phyloP scores from a whole-genome alignment of 2,329 filamentous ascomycete species.

The Pseudocercospora crystallina region DNA sequence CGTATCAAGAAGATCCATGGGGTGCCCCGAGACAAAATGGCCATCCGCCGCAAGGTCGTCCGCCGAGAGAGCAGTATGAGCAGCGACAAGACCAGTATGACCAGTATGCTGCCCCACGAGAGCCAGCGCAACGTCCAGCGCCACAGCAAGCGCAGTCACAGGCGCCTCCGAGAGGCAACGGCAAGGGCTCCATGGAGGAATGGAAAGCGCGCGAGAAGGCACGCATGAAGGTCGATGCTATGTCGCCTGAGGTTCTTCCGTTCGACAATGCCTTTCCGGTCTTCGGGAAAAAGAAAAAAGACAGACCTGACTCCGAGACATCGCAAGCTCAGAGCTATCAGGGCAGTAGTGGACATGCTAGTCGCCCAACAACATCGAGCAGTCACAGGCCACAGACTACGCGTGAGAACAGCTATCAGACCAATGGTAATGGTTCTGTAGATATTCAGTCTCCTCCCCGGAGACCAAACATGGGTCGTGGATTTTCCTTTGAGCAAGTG shows the following conservation, averaged over 20 bases:
- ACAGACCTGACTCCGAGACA: conserved; percentile 21
- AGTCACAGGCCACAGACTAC: conserved; percentile 10
- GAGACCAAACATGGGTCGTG: conserved; percentile 13
- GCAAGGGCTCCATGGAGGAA: conserved; percentile 34
- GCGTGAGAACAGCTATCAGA: conserved; percentile 16
- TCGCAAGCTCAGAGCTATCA: conserved; percentile 20
- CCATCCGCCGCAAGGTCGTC: conserved; percentile 8
- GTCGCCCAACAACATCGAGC: conserved; percentile 11
- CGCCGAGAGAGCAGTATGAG: conserved; percentile 1
- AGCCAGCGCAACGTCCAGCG: not conserved
- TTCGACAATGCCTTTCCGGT: conserved; percentile 51
- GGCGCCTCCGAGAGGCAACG: not conserved
- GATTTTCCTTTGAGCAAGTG: conserved; percentile 8
- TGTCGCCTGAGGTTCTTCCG: conserved; percentile 30
- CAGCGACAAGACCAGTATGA: conserved; percentile 7
- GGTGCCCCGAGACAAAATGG: conserved; percentile 12
- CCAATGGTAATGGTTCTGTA: not conserved
- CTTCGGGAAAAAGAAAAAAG: conserved; percentile 38
- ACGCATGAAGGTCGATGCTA: conserved; percentile 29
- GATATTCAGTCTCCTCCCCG: conserved; percentile 3
- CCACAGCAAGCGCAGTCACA: conserved; percentile 1
- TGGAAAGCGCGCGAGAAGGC: conserved; percentile 36
- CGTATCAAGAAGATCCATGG: conserved; percentile 9
- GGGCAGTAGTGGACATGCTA: conserved; percentile 24
- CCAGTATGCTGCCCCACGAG: not conserved